These are phyloP conservation scores for Ophiostoma triangulosporum DNA, from an alignment of 2,329 filamentous ascomycete genomes.

Conservation along the genomic window DNA sequence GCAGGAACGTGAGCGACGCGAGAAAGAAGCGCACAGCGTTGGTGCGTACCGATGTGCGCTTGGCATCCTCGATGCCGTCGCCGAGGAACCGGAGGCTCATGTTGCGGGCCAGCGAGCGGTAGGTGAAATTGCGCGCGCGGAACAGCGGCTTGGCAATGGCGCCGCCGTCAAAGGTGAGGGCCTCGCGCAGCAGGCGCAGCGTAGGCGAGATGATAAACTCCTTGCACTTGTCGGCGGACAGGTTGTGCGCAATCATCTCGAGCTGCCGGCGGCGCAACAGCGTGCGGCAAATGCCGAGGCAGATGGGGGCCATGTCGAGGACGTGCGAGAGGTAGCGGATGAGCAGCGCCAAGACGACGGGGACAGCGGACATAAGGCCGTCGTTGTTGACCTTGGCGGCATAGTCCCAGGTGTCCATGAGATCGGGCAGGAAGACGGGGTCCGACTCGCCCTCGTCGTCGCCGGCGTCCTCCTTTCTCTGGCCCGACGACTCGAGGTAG, in stretches of 20 bases:
- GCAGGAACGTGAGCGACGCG: constrained; percentile 64
- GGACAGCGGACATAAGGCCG: constrained; percentile 63
- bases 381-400: constrained; percentile 71
- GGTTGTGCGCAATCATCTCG: constrained; percentile 63
- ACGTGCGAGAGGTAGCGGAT: constrained; percentile 63
- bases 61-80: constrained; percentile 46
- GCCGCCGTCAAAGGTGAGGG: constrained; percentile 77
- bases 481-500: constrained; percentile 42
- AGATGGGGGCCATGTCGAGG: constrained; percentile 61
- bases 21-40: constrained; percentile 74
- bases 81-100: constrained; percentile 54
- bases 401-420: constrained; percentile 82
- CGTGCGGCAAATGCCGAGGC: constrained; percentile 65
- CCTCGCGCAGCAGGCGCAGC: constrained; percentile 70
- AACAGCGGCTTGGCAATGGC: constrained; percentile 66
- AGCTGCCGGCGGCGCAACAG: constrained; percentile 69
- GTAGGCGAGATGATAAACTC: constrained; percentile 83
- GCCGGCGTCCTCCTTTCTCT: constrained; percentile 26
- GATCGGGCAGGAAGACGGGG: constrained; percentile 55
- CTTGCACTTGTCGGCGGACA: constrained; percentile 70
- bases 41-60: constrained; percentile 66
- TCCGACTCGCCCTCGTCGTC: constrained; percentile 39
- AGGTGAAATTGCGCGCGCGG: constrained; percentile 61
- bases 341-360: constrained; percentile 68
- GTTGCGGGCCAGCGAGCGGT: constrained; percentile 69